These are phyloP conservation scores for Fraxinus greggii DNA, from an alignment of 305 asterid genomes.

Conservation along the genomic window DNA sequence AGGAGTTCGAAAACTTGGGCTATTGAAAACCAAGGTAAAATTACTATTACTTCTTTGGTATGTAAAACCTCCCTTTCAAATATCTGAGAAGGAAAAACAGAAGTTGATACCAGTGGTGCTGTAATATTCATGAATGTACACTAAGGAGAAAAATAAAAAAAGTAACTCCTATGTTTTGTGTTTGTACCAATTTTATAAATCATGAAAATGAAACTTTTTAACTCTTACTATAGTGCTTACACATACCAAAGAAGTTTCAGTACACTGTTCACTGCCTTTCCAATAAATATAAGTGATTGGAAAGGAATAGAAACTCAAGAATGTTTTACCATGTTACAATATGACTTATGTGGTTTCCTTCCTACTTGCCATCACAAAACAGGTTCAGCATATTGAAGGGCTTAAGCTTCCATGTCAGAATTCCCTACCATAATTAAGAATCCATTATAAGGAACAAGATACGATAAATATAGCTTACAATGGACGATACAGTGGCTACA, in stretches of 20 bases:
- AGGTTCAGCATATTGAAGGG: background rate
- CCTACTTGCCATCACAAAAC: background rate
- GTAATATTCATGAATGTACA: background rate
- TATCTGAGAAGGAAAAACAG: background rate
- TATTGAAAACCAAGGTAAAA: background rate
- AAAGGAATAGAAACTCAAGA: background rate
- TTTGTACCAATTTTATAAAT: background rate
- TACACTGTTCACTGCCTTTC: background rate
- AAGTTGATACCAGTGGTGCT: background rate
- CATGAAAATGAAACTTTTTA: background rate
- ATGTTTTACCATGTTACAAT: background rate
- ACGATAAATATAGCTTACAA: background rate
- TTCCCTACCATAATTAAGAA: background rate
- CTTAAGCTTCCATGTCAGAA: background rate
- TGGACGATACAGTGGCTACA: background rate
- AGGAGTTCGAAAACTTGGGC: background rate
- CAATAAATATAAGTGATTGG: background rate
- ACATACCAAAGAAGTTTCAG: background rate
- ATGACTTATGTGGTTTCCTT: background rate
- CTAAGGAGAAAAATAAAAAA: background rate
- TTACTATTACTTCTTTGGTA: background rate
- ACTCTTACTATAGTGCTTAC: background rate
- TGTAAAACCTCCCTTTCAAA: background rate
- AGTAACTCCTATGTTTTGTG: background rate
- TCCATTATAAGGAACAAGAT: background rate